A percentile compares a stretch with the other conserved stretches of the same genome.
Evolutionary conservation across 768 basidiomycete genomes (phyloP).

Genomic region (Phylloporus sp.): DNA sequence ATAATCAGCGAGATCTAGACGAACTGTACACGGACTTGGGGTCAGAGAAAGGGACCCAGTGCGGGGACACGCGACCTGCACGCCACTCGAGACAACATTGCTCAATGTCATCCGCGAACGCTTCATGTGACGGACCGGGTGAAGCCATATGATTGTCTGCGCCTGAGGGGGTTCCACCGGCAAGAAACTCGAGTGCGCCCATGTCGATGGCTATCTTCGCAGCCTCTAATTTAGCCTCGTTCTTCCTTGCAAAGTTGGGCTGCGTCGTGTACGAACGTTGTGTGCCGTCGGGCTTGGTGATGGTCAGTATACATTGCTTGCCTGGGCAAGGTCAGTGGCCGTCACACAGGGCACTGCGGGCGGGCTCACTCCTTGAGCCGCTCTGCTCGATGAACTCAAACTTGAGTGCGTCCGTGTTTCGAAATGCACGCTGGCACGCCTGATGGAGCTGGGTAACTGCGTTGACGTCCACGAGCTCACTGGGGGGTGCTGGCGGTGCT

Average conservation of each 20-base stretch:
- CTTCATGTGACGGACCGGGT: neutral
- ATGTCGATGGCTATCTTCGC: slow-evolving; percentile 54
- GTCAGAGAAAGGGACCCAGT: slow-evolving; percentile 51
- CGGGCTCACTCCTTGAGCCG: slow-evolving; percentile 33
- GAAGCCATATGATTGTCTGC: neutral
- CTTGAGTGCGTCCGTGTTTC: slow-evolving; percentile 38
- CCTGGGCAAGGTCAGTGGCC: slow-evolving; percentile 31
- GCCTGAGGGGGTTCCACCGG: neutral
- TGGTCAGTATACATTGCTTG: slow-evolving; percentile 59
- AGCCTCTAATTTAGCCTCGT: slow-evolving; percentile 51
- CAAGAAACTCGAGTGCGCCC: slow-evolving; percentile 53
- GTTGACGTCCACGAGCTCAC: slow-evolving; percentile 12
- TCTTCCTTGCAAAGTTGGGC: slow-evolving; percentile 39
- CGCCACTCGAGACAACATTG: slow-evolving; percentile 54
- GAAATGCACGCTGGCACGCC: slow-evolving; percentile 40
- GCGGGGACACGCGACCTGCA: slow-evolving; percentile 45
- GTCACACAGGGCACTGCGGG: too few relatives aligned
- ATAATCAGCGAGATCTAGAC: slow-evolving; percentile 13
- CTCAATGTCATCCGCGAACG: slow-evolving; percentile 43
- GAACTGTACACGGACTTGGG: slow-evolving; percentile 42
- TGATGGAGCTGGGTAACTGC: slow-evolving; percentile 39
- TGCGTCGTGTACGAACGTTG: slow-evolving; percentile 53
- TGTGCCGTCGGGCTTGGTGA: slow-evolving; percentile 51
- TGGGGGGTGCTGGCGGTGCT: neutral
- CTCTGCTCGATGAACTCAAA: slow-evolving; percentile 47